Percentiles rank a stretch among this genome's conserved stretches.
Evolutionary conservation across 2,329 filamentous ascomycete species (phyloP).

Genomic region (Pseudogymnoascus sp.): DNA sequence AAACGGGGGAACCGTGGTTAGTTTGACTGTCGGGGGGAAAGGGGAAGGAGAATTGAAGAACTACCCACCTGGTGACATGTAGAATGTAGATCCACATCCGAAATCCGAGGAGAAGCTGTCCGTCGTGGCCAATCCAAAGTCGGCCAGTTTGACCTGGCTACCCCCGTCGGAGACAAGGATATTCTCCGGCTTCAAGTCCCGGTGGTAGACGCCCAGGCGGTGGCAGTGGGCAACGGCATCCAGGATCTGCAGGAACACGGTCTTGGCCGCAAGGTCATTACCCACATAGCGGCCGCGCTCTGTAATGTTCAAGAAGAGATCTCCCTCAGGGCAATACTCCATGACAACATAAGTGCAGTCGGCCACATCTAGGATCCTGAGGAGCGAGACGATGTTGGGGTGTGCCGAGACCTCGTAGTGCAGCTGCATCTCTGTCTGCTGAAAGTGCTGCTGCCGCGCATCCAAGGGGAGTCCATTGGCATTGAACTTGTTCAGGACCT

Average conservation of each 20-base stretch:
- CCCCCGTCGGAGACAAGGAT: constrained; percentile 86
- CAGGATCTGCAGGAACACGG: constrained; percentile 88
- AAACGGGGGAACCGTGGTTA: constrained; percentile 26
- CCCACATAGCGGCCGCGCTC: constrained; percentile 88
- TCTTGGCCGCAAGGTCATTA: constrained; percentile 81
- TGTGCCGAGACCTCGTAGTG: constrained; percentile 86
- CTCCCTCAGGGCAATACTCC: constrained; percentile 94
- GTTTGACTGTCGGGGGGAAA: constrained; percentile 9
- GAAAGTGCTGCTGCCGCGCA: constrained; percentile 78
- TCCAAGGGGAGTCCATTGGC: constrained; percentile 65
- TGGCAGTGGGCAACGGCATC: constrained; percentile 97
- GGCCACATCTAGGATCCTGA: constrained; percentile 83
- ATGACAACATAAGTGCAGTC: constrained; percentile 96
- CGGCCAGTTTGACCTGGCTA: constrained; percentile 86
- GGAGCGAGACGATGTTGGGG: constrained; percentile 85
- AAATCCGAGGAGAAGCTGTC: constrained; percentile 84
- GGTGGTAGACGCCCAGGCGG: constrained; percentile 85
- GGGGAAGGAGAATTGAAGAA: constrained; percentile 14
- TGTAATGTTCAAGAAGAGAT: constrained; percentile 95
- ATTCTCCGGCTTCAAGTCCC: constrained; percentile 97
- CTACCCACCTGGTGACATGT: constrained; percentile 94
- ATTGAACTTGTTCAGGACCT: constrained; percentile 91
- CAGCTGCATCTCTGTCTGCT: constrained; percentile 85
- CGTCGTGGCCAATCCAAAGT: constrained; percentile 90
- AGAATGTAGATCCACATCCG: constrained; percentile 96